Conservation (phyloP, 495 filamentous ascomycete genomes). For the Mytilinidion resinicola region DNA sequence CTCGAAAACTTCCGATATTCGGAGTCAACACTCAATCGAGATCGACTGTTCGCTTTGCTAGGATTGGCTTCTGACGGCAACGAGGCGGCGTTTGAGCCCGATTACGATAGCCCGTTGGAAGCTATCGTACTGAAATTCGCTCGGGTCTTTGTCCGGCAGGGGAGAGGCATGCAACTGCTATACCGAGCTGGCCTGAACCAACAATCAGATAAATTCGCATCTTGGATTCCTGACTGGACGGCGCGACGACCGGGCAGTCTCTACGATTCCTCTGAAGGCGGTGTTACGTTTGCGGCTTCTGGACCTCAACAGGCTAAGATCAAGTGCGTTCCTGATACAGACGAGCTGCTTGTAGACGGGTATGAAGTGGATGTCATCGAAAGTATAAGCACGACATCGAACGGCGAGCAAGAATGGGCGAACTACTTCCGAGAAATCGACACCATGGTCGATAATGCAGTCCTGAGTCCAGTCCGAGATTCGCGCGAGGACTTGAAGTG, state of each 20-base stretch:
- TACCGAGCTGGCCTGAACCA: not conserved
- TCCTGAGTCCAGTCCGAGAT: not conserved
- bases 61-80: conserved; percentile 3
- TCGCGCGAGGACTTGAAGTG: not conserved
- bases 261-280: not conserved
- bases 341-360: not conserved
- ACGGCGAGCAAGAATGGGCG: not conserved
- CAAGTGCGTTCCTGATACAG: not conserved
- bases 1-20: conserved; percentile 2
- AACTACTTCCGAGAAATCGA: not conserved
- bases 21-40: conserved; percentile 4
- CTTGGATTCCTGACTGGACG: conserved; percentile 14
- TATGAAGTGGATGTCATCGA: not conserved
- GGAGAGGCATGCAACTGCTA: not conserved
- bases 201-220: not conserved
- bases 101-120: conserved; percentile 1
- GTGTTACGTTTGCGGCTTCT: not conserved
- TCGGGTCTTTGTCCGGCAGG: not conserved
- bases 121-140: conserved; percentile 1
- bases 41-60: conserved; percentile 2
- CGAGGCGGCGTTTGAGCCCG: not conserved
- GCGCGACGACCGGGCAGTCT: not conserved
- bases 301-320: not conserved
- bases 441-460: not conserved
- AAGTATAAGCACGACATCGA: not conserved